Percentiles rank a stretch among this genome's conserved stretches.
phyloP scores from a whole-genome alignment of 331 rosid genomes.

The Malus hybrid region DNA sequence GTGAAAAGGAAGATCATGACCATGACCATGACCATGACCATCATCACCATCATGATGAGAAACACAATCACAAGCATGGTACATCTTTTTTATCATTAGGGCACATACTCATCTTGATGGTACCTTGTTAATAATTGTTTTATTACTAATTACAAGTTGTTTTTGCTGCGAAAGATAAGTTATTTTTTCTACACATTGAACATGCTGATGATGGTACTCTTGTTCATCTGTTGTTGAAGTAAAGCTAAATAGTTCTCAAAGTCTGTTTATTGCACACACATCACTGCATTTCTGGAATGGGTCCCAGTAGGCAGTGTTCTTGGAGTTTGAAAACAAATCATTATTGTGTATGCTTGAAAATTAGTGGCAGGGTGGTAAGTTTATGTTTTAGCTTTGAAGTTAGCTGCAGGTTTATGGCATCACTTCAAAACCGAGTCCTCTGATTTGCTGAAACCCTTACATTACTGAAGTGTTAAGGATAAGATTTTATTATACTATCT shows the following conservation, averaged over 20 bases:
- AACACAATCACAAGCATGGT: constrained; percentile 80
- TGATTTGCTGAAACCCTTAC: not conserved
- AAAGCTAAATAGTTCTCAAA: not conserved
- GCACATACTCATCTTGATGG: not conserved
- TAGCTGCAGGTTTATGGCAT: not conserved
- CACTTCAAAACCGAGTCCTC: not conserved
- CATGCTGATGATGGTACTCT: not conserved
- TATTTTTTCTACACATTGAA: not conserved
- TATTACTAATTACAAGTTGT: not conserved
- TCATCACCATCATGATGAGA: constrained; percentile 39
- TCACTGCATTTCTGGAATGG: not conserved
- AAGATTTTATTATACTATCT: too few species aligned
- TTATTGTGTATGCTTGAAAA: not conserved
- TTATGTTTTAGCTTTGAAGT: not conserved
- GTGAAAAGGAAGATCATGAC: constrained; percentile 51
- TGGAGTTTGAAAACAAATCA: not conserved
- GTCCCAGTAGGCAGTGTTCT: not conserved
- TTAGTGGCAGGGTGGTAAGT: not conserved
- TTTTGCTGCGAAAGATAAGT: not conserved
- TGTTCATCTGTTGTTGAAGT: not conserved
- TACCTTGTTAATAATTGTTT: not conserved
- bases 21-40: constrained; percentile 31
- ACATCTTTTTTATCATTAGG: constrained; percentile 10
- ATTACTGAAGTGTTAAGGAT: not conserved
- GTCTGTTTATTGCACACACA: not conserved